Base-by-base conservation (phyloP, 1,284 basidiomycete genomes). In the Phenoliferia sp. region DNA sequence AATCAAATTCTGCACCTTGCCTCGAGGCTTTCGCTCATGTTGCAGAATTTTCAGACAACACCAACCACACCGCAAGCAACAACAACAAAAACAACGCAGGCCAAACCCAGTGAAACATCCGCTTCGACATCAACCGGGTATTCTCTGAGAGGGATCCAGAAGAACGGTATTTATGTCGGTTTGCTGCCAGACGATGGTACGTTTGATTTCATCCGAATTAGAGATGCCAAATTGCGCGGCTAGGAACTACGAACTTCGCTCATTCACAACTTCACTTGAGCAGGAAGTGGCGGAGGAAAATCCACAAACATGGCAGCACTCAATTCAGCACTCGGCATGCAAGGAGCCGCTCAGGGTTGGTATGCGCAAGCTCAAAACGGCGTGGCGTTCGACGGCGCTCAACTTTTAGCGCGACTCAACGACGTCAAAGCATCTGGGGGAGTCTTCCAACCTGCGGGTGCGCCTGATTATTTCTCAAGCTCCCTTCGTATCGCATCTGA, bases 281-380 rank as follows among this genome's bases (percentile, higher is more conserved):
- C 60, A 69, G 75, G 74, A 56, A 74, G 73, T n/a, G 75, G 72
- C 3, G 77, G 76, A 28, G 77, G 76, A 52, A 65, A 61, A 6
- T 60, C 74, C 15, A 66, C 75, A 54, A 73, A 73, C 44, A 78
- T 79, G 67, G 67, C 72, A 3, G 66, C 75, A 36, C 73, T 78
- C 62, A 74, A 78, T 31, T 64, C 67, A 9, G 69, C 73, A 57
- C 64, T 77, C 22, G 74, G 76, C 50, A 12, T 33, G 63, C 61
- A 61, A 56, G 59, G 69, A 33, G 59, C 70, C 26, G 63, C 72
- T 5, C 71, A 67, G 65, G 70, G 78, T 4, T 79, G 77, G 72
- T 79, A 80, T 71, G 77, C 78, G 17, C 79, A 80, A 67, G 77
- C 76, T 10, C 70, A 68, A 31, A 75, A 71, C n/a, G 77, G 76